These are phyloP conservation scores for Salix arbutifolia DNA, from an alignment of 345 rosid genomes.

Conservation along the genomic window DNA sequence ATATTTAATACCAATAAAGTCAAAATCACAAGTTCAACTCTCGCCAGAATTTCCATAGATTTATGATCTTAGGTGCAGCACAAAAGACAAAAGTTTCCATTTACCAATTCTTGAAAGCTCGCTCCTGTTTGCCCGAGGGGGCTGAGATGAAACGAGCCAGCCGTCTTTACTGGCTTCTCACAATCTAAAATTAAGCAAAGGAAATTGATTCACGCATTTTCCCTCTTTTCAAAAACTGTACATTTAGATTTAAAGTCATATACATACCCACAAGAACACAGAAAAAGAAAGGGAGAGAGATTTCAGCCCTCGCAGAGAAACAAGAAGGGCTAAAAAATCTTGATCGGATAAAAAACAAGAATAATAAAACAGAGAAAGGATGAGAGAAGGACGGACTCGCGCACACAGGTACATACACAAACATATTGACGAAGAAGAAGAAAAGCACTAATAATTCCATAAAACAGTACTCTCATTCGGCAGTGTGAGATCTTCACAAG, in stretches of 20 bases:
- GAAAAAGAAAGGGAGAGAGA: background rate
- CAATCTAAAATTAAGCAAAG: background rate
- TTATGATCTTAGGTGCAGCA: background rate
- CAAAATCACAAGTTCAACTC: background rate
- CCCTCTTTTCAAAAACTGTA: slow-evolving; percentile 1
- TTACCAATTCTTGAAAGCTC: background rate
- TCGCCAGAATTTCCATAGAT: background rate
- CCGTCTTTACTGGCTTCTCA: background rate
- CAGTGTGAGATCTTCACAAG: slow-evolving; percentile 1
- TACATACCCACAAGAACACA: background rate
- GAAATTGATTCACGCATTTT: background rate
- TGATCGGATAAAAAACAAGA: background rate
- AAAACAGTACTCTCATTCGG: slow-evolving; percentile 5
- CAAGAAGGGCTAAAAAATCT: slow-evolving; percentile 3
- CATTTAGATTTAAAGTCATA: slow-evolving; percentile 2
- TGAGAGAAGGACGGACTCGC: background rate
- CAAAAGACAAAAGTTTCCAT: background rate
- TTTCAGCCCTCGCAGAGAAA: slow-evolving; percentile 8
- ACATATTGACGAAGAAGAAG: background rate
- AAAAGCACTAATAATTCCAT: slow-evolving; percentile 6
- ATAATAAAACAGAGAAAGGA: background rate
- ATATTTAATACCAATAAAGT: background rate
- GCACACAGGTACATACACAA: background rate
- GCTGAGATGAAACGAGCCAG: background rate
- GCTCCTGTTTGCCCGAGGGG: background rate